These are phyloP conservation scores for Pueraria montana DNA, from an alignment of 306 rosid species.

Conservation along the genomic window DNA sequence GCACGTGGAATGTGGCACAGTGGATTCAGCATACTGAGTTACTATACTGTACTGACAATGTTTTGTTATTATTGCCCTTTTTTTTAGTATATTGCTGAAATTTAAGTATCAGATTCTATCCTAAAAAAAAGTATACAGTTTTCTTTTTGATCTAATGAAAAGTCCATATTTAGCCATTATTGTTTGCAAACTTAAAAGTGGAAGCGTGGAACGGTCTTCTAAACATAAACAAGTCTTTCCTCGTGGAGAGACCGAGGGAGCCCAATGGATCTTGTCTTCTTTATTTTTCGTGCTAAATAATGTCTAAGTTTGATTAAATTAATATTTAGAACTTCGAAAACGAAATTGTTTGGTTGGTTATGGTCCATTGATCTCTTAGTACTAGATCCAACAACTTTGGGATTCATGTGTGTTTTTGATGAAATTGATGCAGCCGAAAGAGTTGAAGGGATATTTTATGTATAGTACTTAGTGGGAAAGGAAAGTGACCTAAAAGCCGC, in stretches of 20 bases:
- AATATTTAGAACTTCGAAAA: conserved; percentile 36
- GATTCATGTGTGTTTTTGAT: conserved; percentile 35
- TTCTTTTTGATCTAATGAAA: conserved; percentile 33
- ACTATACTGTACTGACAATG: conserved; percentile 43
- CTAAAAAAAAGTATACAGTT: neutral
- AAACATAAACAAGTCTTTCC: conserved; percentile 33
- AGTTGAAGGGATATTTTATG: conserved; percentile 26
- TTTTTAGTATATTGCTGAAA: conserved; percentile 35
- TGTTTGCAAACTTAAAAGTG: neutral
- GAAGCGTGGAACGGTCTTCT: conserved; percentile 48
- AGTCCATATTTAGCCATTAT: conserved; percentile 9
- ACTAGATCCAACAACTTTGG: conserved; percentile 24
- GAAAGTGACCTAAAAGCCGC: conserved; percentile 47
- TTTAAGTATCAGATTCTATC: conserved; percentile 15
- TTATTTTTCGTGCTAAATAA: neutral
- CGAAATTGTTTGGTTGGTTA: conserved; percentile 45
- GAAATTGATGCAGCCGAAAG: conserved; percentile 54
- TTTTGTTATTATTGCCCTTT: conserved; percentile 40
- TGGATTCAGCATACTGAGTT: conserved; percentile 35
- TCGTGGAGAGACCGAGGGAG: conserved; percentile 19
- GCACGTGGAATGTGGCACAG: conserved; percentile 36
- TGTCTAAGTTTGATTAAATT: conserved; percentile 38
- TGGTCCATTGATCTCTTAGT: conserved; percentile 6
- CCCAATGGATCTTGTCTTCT: conserved; percentile 9
- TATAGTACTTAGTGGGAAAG: conserved; percentile 14